phyloP scores from a whole-genome alignment of 1,284 basidiomycete species.

The Cryptococcus sp. region DNA sequence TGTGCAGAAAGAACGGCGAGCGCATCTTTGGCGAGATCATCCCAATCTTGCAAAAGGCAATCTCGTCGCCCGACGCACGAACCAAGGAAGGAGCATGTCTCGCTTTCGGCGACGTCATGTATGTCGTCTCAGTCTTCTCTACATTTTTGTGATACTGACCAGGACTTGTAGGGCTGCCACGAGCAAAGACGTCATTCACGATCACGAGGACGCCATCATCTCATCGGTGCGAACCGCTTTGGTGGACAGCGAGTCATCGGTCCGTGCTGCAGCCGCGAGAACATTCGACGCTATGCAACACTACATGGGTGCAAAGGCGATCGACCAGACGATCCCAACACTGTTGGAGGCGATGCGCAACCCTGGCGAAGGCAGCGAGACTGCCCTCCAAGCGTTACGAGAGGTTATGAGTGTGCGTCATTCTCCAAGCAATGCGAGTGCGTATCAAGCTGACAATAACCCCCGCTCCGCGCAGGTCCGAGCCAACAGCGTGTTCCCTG shows the following conservation, averaged over 20 bases:
- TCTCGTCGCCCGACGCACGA: conserved; percentile 68
- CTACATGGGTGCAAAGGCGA: conserved; percentile 78
- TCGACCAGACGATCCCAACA: conserved; percentile 96
- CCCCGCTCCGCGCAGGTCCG: conserved; percentile 64
- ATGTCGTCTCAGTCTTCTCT: background rate
- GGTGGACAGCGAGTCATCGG: conserved; percentile 82
- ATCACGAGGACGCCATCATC: conserved; percentile 88
- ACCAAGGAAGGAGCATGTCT: conserved; percentile 88
- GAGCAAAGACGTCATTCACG: conserved; percentile 81
- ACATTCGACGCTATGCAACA: conserved; percentile 95
- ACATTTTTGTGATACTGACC: background rate
- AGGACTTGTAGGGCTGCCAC: conserved; percentile 67
- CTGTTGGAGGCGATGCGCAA: conserved; percentile 88
- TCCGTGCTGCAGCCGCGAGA: conserved; percentile 88
- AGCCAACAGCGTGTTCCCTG: conserved; percentile 92
- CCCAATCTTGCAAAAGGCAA: conserved; percentile 70
- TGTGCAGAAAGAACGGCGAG: conserved; percentile 96
- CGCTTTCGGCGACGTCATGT: conserved; percentile 86
- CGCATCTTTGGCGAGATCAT: conserved; percentile 84
- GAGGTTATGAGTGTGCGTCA: conserved; percentile 87
- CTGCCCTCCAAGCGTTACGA: conserved; percentile 84
- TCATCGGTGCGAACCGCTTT: conserved; percentile 79
- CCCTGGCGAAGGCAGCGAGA: conserved; percentile 86
- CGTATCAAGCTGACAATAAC: conserved; percentile 2
- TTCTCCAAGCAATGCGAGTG: background rate